Evolutionary conservation across 805 yeast genomes (phyloP), one percentile per base, ranked within the genome.

Genomic region (Kuraishia ogatae): DNA sequence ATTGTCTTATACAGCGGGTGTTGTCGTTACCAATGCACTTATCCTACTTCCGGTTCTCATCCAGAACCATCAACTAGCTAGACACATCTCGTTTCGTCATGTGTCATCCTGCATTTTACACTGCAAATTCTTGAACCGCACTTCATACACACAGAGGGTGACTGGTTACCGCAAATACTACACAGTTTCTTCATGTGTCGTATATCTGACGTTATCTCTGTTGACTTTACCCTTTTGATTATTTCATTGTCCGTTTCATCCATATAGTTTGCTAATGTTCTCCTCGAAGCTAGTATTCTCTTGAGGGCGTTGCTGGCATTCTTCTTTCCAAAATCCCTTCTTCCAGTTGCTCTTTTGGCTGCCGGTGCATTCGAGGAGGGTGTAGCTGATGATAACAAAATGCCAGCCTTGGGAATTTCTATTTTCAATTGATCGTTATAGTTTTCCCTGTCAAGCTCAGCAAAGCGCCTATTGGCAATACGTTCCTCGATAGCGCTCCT

Each of bases 141-240:
- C 50, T 69, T 67, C 5, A 72, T 68, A 61, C 80, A 76, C 24
- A 69, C 60, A 17, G 73, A 71, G 47, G 68, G 75, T 47, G 76
- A 66, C 6, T 71, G 66, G 52, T 74, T 74, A 1, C 80, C 80
- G 64, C 80, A 76, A 7, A 76, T 74, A 0, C 78, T 69, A 54
- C 80, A 76, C 10, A 76, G 63, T 52, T 75, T 74, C 62, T 73
- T 74, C 47, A 67, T 61, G 17, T 69, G 67, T 13, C 69, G 67
- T 49, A 64, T 60, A 50, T 70, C 65, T 2, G 69, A 66, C 53
- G 61, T 62, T 49, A 68, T 71, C 56, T 69, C 72, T 3, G 69
- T 57, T 19, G 62, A 62, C 8, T 70, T 64, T 53, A 69, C 56
- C 29, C 64, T 57, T 20, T 61, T 61, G 52, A 72, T 60, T 23